Evolutionary conservation across 2,329 filamentous ascomycete species (phyloP).

Genomic region (Talaromyces sp.): DNA sequence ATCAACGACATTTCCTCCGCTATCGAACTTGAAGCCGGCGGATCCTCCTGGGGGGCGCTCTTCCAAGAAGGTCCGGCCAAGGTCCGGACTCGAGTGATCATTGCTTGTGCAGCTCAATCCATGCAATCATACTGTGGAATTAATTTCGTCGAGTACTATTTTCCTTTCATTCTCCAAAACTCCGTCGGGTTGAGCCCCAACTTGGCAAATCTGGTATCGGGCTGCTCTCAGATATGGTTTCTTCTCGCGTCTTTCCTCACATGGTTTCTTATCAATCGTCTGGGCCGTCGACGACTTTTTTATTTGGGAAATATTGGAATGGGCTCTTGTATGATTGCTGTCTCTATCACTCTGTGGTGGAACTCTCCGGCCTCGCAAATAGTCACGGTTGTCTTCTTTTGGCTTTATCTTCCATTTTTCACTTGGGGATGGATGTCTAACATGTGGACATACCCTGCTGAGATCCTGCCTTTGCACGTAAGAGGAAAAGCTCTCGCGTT

Average conservation of each 20-base stretch:
- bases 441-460: constrained; percentile 9
- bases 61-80: background rate
- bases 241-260: background rate
- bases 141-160: background rate
- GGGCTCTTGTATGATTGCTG: constrained; percentile 11
- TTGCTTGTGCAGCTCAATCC: background rate
- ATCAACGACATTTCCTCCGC: background rate
- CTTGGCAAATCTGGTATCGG: background rate
- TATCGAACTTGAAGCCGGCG: background rate
- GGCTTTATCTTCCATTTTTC: constrained; percentile 17
- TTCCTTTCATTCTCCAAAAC: background rate
- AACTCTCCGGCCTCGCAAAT: constrained; percentile 14
- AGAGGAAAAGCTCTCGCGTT: background rate
- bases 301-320: background rate
- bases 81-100: background rate
- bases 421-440: constrained; percentile 21
- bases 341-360: constrained; percentile 14
- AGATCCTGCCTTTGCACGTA: background rate
- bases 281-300: background rate
- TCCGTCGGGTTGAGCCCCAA: background rate
- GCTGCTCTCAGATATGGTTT: background rate
- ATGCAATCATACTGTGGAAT: background rate
- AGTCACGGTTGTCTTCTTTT: constrained; percentile 17
- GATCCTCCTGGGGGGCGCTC: background rate
- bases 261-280: background rate